Base-by-base conservation (phyloP, 2,329 filamentous ascomycete genomes). In the Apiospora malaysiana region DNA sequence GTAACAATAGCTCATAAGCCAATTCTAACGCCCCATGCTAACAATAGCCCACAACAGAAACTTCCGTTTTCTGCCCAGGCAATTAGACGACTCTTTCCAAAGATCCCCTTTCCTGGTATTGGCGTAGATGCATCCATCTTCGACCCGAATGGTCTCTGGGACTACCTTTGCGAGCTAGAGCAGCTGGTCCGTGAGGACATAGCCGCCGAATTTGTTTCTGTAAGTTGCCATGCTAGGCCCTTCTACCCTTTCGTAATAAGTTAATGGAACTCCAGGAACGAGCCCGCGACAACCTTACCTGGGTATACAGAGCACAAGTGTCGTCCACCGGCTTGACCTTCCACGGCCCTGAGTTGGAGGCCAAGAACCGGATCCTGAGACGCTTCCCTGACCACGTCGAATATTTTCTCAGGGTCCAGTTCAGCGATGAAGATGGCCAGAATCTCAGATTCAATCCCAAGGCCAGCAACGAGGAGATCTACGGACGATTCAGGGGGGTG, bases 401-500 rank as follows among this genome's bases (percentile, higher is more conserved):
- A 65, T 85, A 87, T 74, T 94, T 94, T 74, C 77, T 93, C 0
- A 87, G 93, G 0, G 92, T 95, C 0, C 86, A 89, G 8, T 94
- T 96, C 75, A 86, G 86, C 42, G 93, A 96, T 66, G 93, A 97
- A 77, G 88, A 93, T 75, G 91, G 91, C 0, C 84, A 90, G 32
- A 86, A 88, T 23, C 77, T 96, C 0, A 84, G 82, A 23, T 90
- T 89, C 77, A 90, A 90, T 71, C 78, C 86, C 1, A 83, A 79
- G 6, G 78, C 84, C 0, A 86, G 85, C 1, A 81, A 87, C 6
- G 83, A 88, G 0, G 59, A 73, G 0, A 84, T 94, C 10, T 87
- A 89, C 72, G 75, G 78, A 0, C 88, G 91, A 0, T 95, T 94
- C 79, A 87, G 87, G 69, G 73, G 77, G 0, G 81, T 94, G 0